phyloP scores from a whole-genome alignment of 805 yeast genomes.

The Myxozyma neglecta region DNA sequence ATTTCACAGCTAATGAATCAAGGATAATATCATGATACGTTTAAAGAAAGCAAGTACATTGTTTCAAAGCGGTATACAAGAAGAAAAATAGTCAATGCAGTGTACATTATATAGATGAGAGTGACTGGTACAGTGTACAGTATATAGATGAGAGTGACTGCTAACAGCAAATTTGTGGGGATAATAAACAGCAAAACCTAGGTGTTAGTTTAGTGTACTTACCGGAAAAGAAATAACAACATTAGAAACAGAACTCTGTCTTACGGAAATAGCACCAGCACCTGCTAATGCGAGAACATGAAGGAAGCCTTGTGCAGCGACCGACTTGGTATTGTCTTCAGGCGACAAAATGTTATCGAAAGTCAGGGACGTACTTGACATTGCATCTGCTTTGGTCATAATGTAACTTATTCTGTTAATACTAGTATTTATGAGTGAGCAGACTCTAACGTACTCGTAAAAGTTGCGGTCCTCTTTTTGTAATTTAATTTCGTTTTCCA shows the following conservation, averaged over 20 bases:
- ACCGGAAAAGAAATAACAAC: neutral
- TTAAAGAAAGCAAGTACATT: neutral
- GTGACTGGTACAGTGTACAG: slow-evolving; percentile 2
- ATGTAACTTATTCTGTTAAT: slow-evolving; percentile 7
- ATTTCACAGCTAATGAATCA: slow-evolving; percentile 4
- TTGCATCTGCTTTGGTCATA: slow-evolving; percentile 10
- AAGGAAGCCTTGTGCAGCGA: slow-evolving; percentile 23
- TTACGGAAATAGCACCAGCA: slow-evolving; percentile 12
- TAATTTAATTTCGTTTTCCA: neutral
- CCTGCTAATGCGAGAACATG: slow-evolving; percentile 17
- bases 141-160: neutral
- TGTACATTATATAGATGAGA: slow-evolving; percentile 1
- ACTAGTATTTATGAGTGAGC: neutral
- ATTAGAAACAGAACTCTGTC: slow-evolving; percentile 3
- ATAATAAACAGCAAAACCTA: neutral
- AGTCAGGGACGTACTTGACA: neutral
- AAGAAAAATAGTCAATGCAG: neutral
- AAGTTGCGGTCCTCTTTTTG: slow-evolving; percentile 26
- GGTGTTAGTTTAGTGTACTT: neutral
- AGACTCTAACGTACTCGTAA: slow-evolving; percentile 14
- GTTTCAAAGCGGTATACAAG: neutral
- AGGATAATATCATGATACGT: neutral
- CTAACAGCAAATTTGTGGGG: neutral
- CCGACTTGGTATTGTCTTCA: neutral
- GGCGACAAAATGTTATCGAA: slow-evolving; percentile 15